A percentile compares a stretch with the other conserved stretches of the same genome.
phyloP scores from a whole-genome alignment of 768 basidiomycete genomes.

The Phaeolepiota aurea region DNA sequence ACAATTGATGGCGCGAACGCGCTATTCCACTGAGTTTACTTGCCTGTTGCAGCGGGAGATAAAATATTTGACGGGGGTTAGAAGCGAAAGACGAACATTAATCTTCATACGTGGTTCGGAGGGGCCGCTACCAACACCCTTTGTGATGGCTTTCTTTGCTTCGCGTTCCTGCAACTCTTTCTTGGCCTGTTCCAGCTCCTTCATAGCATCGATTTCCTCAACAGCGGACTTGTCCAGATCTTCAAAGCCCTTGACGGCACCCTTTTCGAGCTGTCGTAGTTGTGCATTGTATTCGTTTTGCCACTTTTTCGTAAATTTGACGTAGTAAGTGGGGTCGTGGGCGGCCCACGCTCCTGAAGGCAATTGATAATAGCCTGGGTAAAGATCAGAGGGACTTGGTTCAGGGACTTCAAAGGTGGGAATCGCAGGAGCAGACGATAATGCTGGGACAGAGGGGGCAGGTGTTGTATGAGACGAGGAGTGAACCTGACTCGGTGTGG shows the following conservation, averaged over 20 bases:
- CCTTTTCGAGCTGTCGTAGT: constrained; percentile 67
- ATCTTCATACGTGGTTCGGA: constrained; percentile 78
- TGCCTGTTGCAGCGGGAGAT: no score
- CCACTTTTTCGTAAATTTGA: constrained; percentile 65
- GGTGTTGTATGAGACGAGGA: constrained; percentile 13
- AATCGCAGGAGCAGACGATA: constrained; percentile 64
- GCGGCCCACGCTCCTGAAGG: constrained; percentile 77
- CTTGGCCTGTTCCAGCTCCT: constrained; percentile 75
- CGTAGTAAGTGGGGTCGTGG: constrained; percentile 64
- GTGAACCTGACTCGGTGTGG: no score
- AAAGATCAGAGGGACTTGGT: constrained; percentile 66
- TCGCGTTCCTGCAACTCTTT: constrained; percentile 68
- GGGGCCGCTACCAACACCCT: constrained; percentile 44
- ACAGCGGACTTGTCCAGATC: constrained; percentile 43
- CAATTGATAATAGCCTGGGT: constrained; percentile 82
- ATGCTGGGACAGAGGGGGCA: constrained; percentile 18
- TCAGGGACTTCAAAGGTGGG: constrained; percentile 65
- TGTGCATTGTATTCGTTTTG: constrained; percentile 62
- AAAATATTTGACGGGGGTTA: no score
- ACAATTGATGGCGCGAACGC: constrained; percentile 67
- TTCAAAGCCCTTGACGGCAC: constrained; percentile 61
- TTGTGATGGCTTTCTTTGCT: constrained; percentile 67
- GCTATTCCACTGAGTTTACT: constrained; percentile 67
- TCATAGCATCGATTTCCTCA: constrained; percentile 56
- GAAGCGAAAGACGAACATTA: constrained; percentile 43